Conservation (phyloP, 306 rosid genomes). For the Gillenia trifoliata region DNA sequence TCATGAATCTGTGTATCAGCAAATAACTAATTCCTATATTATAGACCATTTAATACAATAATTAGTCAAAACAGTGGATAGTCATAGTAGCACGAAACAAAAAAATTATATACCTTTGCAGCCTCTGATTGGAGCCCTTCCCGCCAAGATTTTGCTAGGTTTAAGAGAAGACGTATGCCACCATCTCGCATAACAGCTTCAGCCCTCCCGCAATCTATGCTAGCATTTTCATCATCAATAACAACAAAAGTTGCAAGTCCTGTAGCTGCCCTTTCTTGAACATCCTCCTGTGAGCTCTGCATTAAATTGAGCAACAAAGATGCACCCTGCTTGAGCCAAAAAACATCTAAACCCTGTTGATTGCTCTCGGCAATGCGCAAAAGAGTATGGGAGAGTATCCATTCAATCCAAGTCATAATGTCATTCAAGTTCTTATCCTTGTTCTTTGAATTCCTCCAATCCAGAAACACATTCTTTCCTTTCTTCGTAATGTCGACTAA, state of each 20-base stretch:
- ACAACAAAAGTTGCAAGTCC: slow-evolving; percentile 99
- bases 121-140: slow-evolving; percentile 99
- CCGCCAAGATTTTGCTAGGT: slow-evolving; percentile 90
- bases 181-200: slow-evolving; percentile 98
- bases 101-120: slow-evolving; percentile 63
- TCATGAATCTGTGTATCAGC: slow-evolving; percentile 4
- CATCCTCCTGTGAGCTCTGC: slow-evolving; percentile 97
- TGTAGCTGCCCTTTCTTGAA: slow-evolving; percentile 99
- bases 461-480: slow-evolving; percentile 75
- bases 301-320: slow-evolving; percentile 87
- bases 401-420: slow-evolving; percentile 92
- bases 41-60: background rate
- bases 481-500: slow-evolving; percentile 59
- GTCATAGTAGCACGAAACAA: background rate
- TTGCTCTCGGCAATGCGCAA: slow-evolving; percentile 95
- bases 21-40: slow-evolving; percentile 13
- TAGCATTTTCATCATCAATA: slow-evolving; percentile 95
- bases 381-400: slow-evolving; percentile 96
- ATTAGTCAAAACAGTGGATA: slow-evolving; percentile 2
- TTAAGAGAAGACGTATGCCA: slow-evolving; percentile 90
- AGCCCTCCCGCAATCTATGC: slow-evolving; percentile 88
- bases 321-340: slow-evolving; percentile 97
- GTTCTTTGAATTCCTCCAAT: slow-evolving; percentile 67
- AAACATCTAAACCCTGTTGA: slow-evolving; percentile 82
- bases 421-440: slow-evolving; percentile 67